A percentile compares a stretch with the other conserved stretches of the same genome.
Conservation (phyloP, 75 land plant genomes). For the Larix kaempferi region DNA sequence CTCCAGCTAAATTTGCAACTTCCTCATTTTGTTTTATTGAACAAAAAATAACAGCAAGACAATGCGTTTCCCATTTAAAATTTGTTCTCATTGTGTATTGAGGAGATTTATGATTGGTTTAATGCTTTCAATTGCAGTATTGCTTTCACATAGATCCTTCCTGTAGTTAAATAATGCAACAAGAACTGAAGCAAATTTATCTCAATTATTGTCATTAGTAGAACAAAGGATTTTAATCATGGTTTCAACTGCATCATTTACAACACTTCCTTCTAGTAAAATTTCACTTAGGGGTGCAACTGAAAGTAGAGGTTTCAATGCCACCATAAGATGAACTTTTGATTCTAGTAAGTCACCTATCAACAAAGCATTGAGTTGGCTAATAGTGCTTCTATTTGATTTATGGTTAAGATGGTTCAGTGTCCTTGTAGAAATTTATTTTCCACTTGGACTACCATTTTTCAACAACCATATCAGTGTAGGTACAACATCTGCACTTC, state of each 20-base stretch:
- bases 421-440: slow-evolving; percentile 86
- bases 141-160: slow-evolving; percentile 83
- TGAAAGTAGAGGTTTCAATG: slow-evolving; percentile 59
- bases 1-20: slow-evolving; percentile 64
- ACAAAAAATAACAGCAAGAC: slow-evolving; percentile 85
- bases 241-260: slow-evolving; percentile 87
- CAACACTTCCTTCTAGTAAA: slow-evolving; percentile 75
- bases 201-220: slow-evolving; percentile 73
- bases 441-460: slow-evolving; percentile 89
- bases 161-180: slow-evolving; percentile 67
- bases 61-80: slow-evolving; percentile 56
- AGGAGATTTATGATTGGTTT: slow-evolving; percentile 57
- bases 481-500: slow-evolving; percentile 98
- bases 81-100: slow-evolving; percentile 50
- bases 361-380: slow-evolving; percentile 86
- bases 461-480: slow-evolving; percentile 91
- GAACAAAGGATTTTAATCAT: slow-evolving; percentile 70
- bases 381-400: slow-evolving; percentile 92
- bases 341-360: slow-evolving; percentile 94
- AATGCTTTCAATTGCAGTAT: slow-evolving; percentile 57
- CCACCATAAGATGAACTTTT: slow-evolving; percentile 91
- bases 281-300: slow-evolving; percentile 77
- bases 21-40: slow-evolving; percentile 67
- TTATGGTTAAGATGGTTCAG: slow-evolving; percentile 88
- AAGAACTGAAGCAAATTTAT: slow-evolving; percentile 78